These are phyloP conservation scores for Boletus fagicola DNA, from an alignment of 768 basidiomycete genomes.

Conservation along the genomic window DNA sequence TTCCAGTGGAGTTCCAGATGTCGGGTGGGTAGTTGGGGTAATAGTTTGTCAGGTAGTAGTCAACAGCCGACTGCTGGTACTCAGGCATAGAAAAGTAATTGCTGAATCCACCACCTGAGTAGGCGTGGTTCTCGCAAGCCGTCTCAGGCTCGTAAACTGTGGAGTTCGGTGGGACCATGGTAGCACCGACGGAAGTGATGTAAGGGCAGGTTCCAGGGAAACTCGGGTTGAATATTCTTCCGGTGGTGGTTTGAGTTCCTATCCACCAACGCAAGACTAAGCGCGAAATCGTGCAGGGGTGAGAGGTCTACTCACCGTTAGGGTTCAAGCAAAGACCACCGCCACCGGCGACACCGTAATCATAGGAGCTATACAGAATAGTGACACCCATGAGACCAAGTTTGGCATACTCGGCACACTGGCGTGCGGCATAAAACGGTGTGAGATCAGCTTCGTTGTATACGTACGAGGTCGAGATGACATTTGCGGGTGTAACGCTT, in stretches of 20 bases:
- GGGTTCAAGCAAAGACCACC: conserved; percentile 32
- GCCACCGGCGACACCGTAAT: conserved; percentile 43
- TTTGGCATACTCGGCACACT: conserved; percentile 48
- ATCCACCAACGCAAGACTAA: neutral
- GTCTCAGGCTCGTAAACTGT: conserved; percentile 30
- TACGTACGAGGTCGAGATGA: conserved; percentile 43
- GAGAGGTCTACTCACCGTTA: conserved; percentile 17
- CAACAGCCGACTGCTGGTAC: conserved; percentile 39
- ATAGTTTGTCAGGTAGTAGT: conserved; percentile 32
- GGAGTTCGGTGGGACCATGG: conserved; percentile 39
- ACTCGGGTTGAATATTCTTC: conserved; percentile 38
- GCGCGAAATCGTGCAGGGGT: neutral
- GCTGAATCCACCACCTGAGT: conserved; percentile 28
- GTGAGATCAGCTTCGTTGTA: conserved; percentile 38
- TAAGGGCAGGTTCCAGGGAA: conserved; percentile 47
- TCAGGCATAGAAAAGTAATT: conserved; percentile 42
- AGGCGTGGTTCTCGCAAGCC: conserved; percentile 27
- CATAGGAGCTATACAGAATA: conserved; percentile 44
- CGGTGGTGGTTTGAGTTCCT: conserved; percentile 28
- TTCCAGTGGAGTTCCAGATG: conserved; percentile 30
- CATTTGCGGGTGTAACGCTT: conserved; percentile 32
- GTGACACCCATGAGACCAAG: conserved; percentile 43
- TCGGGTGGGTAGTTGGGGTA: conserved; percentile 22
- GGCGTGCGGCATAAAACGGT: conserved; percentile 37
- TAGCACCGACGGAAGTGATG: conserved; percentile 48